These are phyloP conservation scores for Eucalyptus sideroxylon DNA, from an alignment of 345 rosid species.

Conservation along the genomic window DNA sequence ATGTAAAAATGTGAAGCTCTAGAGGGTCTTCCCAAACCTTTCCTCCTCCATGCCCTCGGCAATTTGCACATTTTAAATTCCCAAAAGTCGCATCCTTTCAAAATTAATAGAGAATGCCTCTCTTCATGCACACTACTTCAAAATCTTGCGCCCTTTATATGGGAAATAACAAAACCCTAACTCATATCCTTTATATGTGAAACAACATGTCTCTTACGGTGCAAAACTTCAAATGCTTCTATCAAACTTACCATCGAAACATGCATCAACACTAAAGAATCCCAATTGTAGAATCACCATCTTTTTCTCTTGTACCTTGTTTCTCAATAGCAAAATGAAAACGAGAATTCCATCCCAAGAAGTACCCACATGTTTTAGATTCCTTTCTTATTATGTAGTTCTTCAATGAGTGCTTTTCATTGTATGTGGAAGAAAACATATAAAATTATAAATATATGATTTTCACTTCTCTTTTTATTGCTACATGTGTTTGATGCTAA, in stretches of 20 bases:
- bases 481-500: too few species aligned
- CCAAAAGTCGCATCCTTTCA: background rate
- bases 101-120: too few species aligned
- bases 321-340: background rate
- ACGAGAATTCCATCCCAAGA: background rate
- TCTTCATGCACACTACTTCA: too few species aligned
- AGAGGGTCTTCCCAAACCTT: background rate
- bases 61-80: background rate
- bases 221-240: background rate
- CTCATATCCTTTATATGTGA: background rate
- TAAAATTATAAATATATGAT: too few species aligned
- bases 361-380: background rate
- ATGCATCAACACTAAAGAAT: background rate
- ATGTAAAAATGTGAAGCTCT: background rate
- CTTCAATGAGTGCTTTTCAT: too few species aligned
- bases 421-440: too few species aligned
- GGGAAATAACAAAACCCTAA: too few species aligned
- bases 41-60: background rate
- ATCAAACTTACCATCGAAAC: background rate
- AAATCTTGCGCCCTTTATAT: rapidly evolving
- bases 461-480: too few species aligned
- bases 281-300: background rate
- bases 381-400: background rate
- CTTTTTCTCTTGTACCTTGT: too few species aligned
- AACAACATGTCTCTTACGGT: background rate